Percentiles rank a stretch among this genome's conserved stretches.
phyloP scores from a whole-genome alignment of 768 basidiomycete species.

The Collybia nuda region DNA sequence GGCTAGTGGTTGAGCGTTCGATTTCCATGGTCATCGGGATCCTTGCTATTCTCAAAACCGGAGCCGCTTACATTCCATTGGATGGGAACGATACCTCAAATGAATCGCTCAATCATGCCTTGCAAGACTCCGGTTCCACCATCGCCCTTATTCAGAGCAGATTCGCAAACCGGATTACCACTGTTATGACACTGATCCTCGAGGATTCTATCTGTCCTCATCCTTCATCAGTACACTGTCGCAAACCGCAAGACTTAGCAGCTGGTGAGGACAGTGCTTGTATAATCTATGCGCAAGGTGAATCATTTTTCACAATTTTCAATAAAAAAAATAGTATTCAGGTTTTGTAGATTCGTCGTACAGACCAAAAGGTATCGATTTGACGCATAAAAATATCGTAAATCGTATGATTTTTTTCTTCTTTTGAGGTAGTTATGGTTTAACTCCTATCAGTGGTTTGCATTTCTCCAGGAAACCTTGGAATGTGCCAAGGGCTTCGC shows the following conservation, averaged over 20 bases:
- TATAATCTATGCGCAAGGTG: conserved; percentile 63
- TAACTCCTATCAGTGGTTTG: conserved; percentile 26
- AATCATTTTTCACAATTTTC: conserved; percentile 10
- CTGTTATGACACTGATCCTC: conserved; percentile 25
- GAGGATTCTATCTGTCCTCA: conserved; percentile 29
- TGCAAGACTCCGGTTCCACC: conserved; percentile 41
- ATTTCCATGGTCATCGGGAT: conserved; percentile 54
- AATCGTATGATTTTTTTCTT: conserved; percentile 43
- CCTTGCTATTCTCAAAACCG: conserved; percentile 53
- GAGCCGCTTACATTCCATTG: conserved; percentile 56
- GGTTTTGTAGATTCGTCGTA: conserved; percentile 49
- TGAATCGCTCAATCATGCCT: conserved; percentile 46
- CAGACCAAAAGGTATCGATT: conserved; percentile 56
- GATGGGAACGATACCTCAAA: conserved; percentile 58
- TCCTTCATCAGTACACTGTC: conserved; percentile 23
- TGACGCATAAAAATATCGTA: conserved; percentile 53
- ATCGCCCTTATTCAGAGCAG: conserved; percentile 42
- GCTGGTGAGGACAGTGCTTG: conserved; percentile 45
- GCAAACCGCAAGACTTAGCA: conserved; percentile 35
- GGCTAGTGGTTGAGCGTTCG: conserved; percentile 52
- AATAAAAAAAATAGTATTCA: conserved; percentile 1
- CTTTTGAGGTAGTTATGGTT: neutral
- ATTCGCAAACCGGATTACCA: conserved; percentile 35
- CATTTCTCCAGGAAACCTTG: conserved; percentile 50
- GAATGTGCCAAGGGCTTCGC: conserved; percentile 51